Evolutionary conservation across 179 eudicot genomes (phyloP), one percentile per base, ranked within the genome.

Genomic region (Silene coronaria): DNA sequence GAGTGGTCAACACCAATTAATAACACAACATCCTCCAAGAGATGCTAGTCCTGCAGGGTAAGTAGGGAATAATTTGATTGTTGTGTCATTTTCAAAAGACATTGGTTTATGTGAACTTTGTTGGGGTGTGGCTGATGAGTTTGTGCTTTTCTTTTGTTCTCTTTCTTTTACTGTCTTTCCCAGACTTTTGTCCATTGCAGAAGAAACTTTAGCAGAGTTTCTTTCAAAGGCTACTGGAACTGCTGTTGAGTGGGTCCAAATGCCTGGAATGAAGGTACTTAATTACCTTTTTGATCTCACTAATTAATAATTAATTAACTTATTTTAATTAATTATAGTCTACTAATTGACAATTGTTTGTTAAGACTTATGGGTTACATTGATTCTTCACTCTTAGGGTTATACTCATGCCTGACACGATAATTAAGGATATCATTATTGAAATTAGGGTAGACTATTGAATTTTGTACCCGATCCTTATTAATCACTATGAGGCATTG

Each of bases 11-110:
- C 95, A 83, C 85, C 88, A 86, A 73, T 80, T 86, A 88, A 85
- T 91, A 57, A 89, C 92, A 81, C 96, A 85, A 86, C 91, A 84
- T 84, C 97, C 98, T 17, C 96, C 93, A 38, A 84, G 91, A 83
- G 98, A 93, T 91, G 98, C 98, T 68, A 93, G 98, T 83, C 98
- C 98, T 86, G 97, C 98, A 82, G 98, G 98, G 98, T 93, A 42
- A 92, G 91, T 88, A 75, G 76, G 76, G 80, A 78, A 77, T 80
- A 73, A 75, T 86, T 73, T 82, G 82, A 76, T 77, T 42, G 76
- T 78, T 77, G 78, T 81, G 83, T 78, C 78, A 82, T 78, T 83
- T 74, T 75, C 68, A 61, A 63, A 74, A 72, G 58, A 32, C 85
- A 21, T 84, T 78, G 77, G 75, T 63, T 63, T 73, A 26, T 71